Percentiles rank a stretch among this genome's conserved stretches.
Conservation (phyloP, 768 basidiomycete genomes). For the Russula earlei region DNA sequence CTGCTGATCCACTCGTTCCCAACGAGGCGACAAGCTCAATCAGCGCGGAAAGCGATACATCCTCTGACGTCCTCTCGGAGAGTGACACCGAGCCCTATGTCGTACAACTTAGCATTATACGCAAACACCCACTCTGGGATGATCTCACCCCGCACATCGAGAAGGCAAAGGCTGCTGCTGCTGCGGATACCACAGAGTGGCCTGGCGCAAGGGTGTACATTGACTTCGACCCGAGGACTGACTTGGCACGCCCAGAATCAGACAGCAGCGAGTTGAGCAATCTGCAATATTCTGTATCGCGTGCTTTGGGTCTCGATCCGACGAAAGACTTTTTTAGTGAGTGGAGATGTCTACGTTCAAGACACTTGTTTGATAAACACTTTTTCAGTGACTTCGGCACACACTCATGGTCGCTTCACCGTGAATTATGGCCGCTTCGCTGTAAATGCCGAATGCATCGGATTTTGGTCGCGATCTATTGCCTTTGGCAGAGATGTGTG, state of each 20-base stretch:
- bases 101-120: constrained; percentile 16
- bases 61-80: not conserved
- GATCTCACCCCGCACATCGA: constrained; percentile 1
- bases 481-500: constrained; percentile 6
- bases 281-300: constrained; percentile 1
- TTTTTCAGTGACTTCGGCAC: constrained; percentile 8
- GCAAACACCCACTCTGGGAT: constrained; percentile 8
- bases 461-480: constrained; percentile 19
- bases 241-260: not conserved
- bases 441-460: constrained; percentile 12
- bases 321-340: constrained; percentile 11
- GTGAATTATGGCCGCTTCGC: constrained; percentile 10
- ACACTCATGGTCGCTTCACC: constrained; percentile 9
- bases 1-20: not conserved
- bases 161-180: not conserved
- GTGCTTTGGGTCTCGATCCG: constrained; percentile 13
- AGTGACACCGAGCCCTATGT: constrained; percentile 1
- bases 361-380: not conserved
- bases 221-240: constrained; percentile 14
- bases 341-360: not conserved
- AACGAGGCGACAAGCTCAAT: not conserved
- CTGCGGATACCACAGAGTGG: constrained; percentile 9
- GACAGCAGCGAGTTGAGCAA: not conserved
- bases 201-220: constrained; percentile 12
- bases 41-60: constrained; percentile 4